Conservation (phyloP, 2,329 filamentous ascomycete species). For the Epichloe hybrida region DNA sequence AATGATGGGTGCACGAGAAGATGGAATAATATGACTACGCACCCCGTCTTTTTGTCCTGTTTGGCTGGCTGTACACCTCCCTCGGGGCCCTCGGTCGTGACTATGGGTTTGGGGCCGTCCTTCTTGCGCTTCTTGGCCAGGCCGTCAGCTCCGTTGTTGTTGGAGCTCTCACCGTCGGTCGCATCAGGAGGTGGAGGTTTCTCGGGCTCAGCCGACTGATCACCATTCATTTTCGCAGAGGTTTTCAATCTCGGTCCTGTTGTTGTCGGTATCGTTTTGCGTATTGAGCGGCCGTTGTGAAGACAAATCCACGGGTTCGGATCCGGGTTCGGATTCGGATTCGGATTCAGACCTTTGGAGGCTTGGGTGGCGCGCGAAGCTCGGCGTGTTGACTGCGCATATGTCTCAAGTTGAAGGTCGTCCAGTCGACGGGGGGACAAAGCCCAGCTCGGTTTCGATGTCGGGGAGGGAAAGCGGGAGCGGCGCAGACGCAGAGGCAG, state of each 20-base stretch:
- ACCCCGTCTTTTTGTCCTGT: conserved; percentile 23
- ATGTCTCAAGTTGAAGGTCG: conserved; percentile 2
- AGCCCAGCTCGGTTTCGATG: not conserved
- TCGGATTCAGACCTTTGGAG: not conserved
- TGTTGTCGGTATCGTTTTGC: not conserved
- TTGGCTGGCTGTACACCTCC: not conserved
- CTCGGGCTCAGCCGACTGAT: conserved; percentile 18
- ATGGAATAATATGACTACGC: conserved; percentile 13
- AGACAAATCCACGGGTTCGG: not conserved
- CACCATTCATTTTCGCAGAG: conserved; percentile 14
- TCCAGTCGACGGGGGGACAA: not conserved
- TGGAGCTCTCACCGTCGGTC: conserved; percentile 10
- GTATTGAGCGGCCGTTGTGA: not conserved
- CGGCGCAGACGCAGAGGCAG: not conserved
- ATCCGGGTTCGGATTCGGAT: not conserved
- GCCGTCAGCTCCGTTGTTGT: conserved; percentile 14
- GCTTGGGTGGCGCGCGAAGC: not conserved
- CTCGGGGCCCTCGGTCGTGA: conserved; percentile 44
- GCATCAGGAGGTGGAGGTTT: conserved; percentile 13
- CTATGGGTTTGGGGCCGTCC: conserved; percentile 60
- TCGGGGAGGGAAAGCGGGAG: not conserved
- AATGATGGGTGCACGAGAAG: not conserved
- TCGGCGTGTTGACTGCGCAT: not conserved
- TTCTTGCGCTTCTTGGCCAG: conserved; percentile 59
- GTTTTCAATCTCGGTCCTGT: not conserved